These are phyloP conservation scores for Phaeosphaeria sp. DNA, from an alignment of 2,329 filamentous ascomycete species.

Conservation along the genomic window DNA sequence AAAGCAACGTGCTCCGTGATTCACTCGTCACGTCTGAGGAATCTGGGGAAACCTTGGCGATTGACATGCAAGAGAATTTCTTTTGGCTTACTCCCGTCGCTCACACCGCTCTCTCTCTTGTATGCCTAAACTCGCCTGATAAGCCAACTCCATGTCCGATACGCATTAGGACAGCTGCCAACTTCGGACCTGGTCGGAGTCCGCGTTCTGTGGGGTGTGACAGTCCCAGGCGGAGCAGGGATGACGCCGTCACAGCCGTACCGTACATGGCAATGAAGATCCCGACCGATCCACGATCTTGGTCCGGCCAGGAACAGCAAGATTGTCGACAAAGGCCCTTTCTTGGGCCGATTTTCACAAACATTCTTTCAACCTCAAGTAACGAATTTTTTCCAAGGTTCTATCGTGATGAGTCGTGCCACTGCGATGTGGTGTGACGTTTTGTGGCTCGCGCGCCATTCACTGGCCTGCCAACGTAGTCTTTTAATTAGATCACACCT, in stretches of 20 bases:
- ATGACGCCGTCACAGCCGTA: slow-evolving; percentile 18
- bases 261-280: slow-evolving; percentile 6
- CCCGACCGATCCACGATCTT: slow-evolving; percentile 15
- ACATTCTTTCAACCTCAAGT: slow-evolving; percentile 24
- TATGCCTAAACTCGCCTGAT: background rate
- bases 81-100: slow-evolving; percentile 2
- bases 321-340: slow-evolving; percentile 14
- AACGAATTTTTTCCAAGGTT: background rate
- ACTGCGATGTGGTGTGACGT: background rate
- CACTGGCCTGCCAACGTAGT: background rate
- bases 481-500: background rate
- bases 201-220: slow-evolving; percentile 2
- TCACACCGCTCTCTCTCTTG: slow-evolving; percentile 12
- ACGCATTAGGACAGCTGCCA: background rate
- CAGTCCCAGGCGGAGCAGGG: slow-evolving; percentile 9
- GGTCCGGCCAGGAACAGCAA: slow-evolving; percentile 13
- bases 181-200: slow-evolving; percentile 5
- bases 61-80: background rate
- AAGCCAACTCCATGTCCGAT: background rate
- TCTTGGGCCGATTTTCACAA: slow-evolving; percentile 19
- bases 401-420: background rate
- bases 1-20: background rate
- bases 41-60: background rate
- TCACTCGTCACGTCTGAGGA: background rate
- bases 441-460: background rate